Evolutionary conservation across 73 alveolate genomes (phyloP), one percentile per base, ranked within the genome.

Genomic region (Paramecium pentaurelia): DNA sequence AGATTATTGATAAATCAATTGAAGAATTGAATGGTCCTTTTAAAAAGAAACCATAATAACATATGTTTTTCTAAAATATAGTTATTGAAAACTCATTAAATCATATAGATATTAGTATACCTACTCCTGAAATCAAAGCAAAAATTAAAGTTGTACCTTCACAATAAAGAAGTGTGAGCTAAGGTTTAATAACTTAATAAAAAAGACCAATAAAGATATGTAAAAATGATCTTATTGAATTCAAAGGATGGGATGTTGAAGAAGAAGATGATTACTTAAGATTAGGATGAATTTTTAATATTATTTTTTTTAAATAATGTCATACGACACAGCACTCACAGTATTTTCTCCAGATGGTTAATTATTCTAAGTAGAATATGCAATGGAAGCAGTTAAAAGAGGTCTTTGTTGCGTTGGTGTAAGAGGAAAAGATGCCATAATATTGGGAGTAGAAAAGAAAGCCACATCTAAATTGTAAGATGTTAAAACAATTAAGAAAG

Each of bases 311-410:
- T 64, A 95, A 73, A 80, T 80, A 95, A 96, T 93, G 97, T 95
- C 98, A 92, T 98, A 98, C 97, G 99, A 98, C 93, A 98, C 98
- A 91, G 98, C 99, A 16, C 93, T 98, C 93, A 97, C 99, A 18
- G 97, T 97, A 68, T 98, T 98, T 92, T 97, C 99, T 44, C 99
- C 99, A 71, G 99, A 97, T 92, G 99, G 99, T n/a, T 96, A 97
- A 91, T 95, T 98, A 49, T 96, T 97, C 96, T 98, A 98, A 92
- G 99, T 98, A 12, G 99, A 98, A 95, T 98, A 98, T 86, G 99
- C 99, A 1, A 97, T 98, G 95, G 99, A 97, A 77, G 99, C 99
- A 18, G 99, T 98, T 40, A 97, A 97, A 47, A 94, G 96, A 77
- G 99, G 99, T 37, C 95, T 97, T 25, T 95, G 98, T 60, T 95